Evolutionary conservation across 2,329 filamentous ascomycete genomes (phyloP).

Genomic region (Ascochyta clinopodiicola): DNA sequence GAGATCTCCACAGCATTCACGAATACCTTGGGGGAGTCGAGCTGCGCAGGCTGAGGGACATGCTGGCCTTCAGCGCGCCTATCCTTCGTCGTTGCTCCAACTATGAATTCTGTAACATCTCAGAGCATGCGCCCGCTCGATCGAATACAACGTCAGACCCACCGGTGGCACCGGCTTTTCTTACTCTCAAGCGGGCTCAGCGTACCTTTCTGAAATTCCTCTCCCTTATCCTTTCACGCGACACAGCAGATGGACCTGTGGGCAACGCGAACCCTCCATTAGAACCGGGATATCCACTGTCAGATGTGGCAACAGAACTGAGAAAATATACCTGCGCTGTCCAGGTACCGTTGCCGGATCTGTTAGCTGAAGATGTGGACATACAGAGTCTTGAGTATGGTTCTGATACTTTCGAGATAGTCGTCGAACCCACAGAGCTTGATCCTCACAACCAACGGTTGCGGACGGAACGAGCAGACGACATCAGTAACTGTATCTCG

Average conservation of each 20-base stretch:
- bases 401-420: slow-evolving; percentile 70
- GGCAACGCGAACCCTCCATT: slow-evolving; percentile 57
- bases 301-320: slow-evolving; percentile 65
- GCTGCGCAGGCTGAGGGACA: slow-evolving; percentile 61
- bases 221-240: slow-evolving; percentile 63
- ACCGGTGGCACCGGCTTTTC: slow-evolving; percentile 61
- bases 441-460: slow-evolving; percentile 22
- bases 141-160: slow-evolving; percentile 27
- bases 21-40: slow-evolving; percentile 64
- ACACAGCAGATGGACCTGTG: slow-evolving; percentile 45
- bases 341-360: slow-evolving; percentile 64
- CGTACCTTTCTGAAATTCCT: slow-evolving; percentile 74
- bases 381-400: slow-evolving; percentile 71
- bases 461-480: slow-evolving; percentile 32
- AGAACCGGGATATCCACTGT: slow-evolving; percentile 70
- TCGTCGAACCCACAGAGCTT: slow-evolving; percentile 52
- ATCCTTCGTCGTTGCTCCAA: slow-evolving; percentile 73
- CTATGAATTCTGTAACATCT: slow-evolving; percentile 78
- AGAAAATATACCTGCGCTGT: slow-evolving; percentile 72
- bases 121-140: slow-evolving; percentile 55
- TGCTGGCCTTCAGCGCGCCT: slow-evolving; percentile 63
- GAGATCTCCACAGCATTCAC: slow-evolving; percentile 70
- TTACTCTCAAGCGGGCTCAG: slow-evolving; percentile 72
- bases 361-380: slow-evolving; percentile 62
- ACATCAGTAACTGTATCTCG: slow-evolving; percentile 65